Percentiles rank a stretch among this genome's conserved stretches.
Conservation (phyloP, 2,329 filamentous ascomycete species). For the Teratosphaeria viscida region DNA sequence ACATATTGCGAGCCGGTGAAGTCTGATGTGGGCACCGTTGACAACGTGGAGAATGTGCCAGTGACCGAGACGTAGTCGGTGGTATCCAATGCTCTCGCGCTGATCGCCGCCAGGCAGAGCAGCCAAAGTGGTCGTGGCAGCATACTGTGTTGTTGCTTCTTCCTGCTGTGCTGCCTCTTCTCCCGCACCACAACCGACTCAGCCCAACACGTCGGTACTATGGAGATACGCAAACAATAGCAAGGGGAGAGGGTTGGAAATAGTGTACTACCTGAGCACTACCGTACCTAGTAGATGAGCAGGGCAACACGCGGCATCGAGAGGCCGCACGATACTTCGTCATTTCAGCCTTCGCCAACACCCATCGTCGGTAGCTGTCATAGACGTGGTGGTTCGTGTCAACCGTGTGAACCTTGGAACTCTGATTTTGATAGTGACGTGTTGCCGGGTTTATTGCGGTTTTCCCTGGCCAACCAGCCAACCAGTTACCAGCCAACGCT, state of each 20-base stretch:
- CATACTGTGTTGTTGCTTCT: conserved; percentile 13
- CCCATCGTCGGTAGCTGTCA: neutral
- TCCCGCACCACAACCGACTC: neutral
- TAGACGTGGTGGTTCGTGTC: neutral
- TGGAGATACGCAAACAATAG: neutral
- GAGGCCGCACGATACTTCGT: neutral
- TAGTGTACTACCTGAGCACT: neutral
- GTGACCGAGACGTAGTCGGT: conserved; percentile 16
- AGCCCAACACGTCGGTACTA: neutral
- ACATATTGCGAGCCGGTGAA: conserved; percentile 20
- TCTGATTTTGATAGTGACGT: neutral
- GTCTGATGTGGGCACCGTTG: conserved; percentile 12
- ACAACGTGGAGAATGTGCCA: conserved; percentile 13
- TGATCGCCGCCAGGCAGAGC: conserved; percentile 25
- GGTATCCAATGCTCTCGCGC: conserved; percentile 20
- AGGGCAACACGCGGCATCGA: neutral
- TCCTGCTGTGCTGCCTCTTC: neutral
- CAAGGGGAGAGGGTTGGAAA: neutral
- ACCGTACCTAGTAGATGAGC: neutral
- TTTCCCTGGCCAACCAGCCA: neutral
- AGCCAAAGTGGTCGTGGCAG: conserved; percentile 20
- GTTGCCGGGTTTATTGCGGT: neutral
- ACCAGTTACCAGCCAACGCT: neutral
- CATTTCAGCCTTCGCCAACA: neutral
- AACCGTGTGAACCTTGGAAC: neutral